A percentile compares a stretch with the other conserved stretches of the same genome.
Evolutionary conservation across 805 yeast species (phyloP).

Genomic region (Starmerella potacharoeniae): DNA sequence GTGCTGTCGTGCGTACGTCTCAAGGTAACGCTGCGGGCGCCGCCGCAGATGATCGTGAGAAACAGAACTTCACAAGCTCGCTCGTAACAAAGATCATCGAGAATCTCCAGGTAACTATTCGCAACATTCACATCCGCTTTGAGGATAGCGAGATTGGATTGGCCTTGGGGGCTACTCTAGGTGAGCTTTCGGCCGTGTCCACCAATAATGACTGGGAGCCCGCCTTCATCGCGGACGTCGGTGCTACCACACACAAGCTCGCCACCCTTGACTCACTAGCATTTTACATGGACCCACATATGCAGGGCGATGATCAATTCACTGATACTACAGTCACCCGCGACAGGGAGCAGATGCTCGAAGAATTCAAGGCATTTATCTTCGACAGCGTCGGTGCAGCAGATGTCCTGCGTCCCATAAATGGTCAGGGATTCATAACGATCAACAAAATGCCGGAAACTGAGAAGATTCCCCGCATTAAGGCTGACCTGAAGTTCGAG

Average conservation of each 20-base stretch:
- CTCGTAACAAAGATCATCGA: slow-evolving; percentile 83
- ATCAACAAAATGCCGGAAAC: slow-evolving; percentile 50
- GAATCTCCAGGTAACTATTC: slow-evolving; percentile 81
- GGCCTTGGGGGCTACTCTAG: slow-evolving; percentile 69
- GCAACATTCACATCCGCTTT: slow-evolving; percentile 81
- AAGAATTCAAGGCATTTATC: slow-evolving; percentile 31
- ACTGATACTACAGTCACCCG: slow-evolving; percentile 33
- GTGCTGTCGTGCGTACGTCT: slow-evolving; percentile 30
- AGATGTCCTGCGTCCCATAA: slow-evolving; percentile 66
- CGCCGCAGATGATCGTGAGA: slow-evolving; percentile 25
- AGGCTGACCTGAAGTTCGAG: slow-evolving; percentile 67
- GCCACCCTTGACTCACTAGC: slow-evolving; percentile 63
- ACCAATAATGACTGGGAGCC: slow-evolving; percentile 80
- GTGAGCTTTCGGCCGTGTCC: slow-evolving; percentile 83
- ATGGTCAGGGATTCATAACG: slow-evolving; percentile 74
- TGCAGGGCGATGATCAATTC: slow-evolving; percentile 6
- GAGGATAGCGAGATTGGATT: slow-evolving; percentile 63
- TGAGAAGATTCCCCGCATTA: slow-evolving; percentile 47
- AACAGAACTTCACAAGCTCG: slow-evolving; percentile 77
- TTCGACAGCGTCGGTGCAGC: slow-evolving; percentile 23
- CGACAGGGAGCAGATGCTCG: slow-evolving; percentile 31
- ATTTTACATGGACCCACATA: slow-evolving; percentile 56
- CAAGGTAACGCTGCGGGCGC: slow-evolving; percentile 27
- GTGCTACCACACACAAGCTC: slow-evolving; percentile 59
- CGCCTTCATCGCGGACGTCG: slow-evolving; percentile 64